These are phyloP conservation scores for Sclerotiophoma versabilis DNA, from an alignment of 2,329 filamentous ascomycete genomes.

Conservation along the genomic window DNA sequence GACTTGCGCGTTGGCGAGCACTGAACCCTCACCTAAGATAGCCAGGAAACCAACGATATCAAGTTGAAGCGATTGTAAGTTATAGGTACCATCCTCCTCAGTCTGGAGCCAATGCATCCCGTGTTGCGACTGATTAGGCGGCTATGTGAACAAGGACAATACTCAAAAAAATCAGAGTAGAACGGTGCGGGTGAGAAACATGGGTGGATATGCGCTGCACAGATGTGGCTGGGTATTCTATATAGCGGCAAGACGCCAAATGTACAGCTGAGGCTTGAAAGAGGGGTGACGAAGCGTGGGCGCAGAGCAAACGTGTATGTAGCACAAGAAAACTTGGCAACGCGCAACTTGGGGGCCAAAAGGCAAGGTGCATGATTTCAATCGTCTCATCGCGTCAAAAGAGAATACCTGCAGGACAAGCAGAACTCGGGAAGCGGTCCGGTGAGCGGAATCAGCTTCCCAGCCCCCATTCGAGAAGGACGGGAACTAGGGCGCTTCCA, in stretches of 20 bases:
- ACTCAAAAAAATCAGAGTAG: slow-evolving; percentile 15
- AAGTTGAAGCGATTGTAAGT: slow-evolving; percentile 55
- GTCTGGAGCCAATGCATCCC: slow-evolving; percentile 48
- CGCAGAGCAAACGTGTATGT: slow-evolving; percentile 1
- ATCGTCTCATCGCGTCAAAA: background rate
- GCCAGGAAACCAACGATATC: slow-evolving; percentile 65
- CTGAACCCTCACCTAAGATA: slow-evolving; percentile 60
- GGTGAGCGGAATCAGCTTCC: background rate
- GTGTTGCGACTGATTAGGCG: background rate
- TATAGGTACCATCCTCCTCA: slow-evolving; percentile 26
- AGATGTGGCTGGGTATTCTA: slow-evolving; percentile 11
- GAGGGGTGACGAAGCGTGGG: slow-evolving; percentile 27
- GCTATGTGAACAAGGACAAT: background rate
- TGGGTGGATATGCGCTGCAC: slow-evolving; percentile 24
- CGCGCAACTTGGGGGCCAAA: slow-evolving; percentile 6
- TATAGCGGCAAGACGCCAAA: background rate
- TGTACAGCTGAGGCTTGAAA: slow-evolving; percentile 22
- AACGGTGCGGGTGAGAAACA: slow-evolving; percentile 27
- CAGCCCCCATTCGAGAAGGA: background rate
- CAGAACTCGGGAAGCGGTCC: slow-evolving; percentile 1
- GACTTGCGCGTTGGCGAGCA: slow-evolving; percentile 59
- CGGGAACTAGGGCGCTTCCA: slow-evolving; percentile 23
- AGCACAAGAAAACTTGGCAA: background rate
- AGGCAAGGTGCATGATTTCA: background rate
- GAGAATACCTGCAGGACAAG: background rate